phyloP scores from a whole-genome alignment of 768 basidiomycete species.

The Chalciporus piperatus region DNA sequence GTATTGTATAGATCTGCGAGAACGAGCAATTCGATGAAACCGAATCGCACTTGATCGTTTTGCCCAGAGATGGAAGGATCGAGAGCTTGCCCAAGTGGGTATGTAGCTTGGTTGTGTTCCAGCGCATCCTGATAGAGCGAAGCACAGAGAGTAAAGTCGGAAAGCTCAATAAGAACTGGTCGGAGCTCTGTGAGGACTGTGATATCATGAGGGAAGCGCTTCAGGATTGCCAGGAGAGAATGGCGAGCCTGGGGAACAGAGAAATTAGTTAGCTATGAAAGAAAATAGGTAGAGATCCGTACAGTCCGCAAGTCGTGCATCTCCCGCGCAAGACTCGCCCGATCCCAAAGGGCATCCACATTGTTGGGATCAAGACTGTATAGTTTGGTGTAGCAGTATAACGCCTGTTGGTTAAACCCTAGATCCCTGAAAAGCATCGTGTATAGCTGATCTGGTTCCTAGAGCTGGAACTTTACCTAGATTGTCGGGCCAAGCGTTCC shows the following conservation, averaged over 20 bases:
- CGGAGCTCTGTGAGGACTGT: conserved; percentile 76
- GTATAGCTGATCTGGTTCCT: conserved; percentile 55
- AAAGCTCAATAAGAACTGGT: conserved; percentile 47
- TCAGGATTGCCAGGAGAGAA: conserved; percentile 26
- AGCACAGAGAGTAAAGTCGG: conserved; percentile 63
- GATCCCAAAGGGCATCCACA: conserved; percentile 85
- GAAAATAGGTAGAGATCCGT: conserved; percentile 15
- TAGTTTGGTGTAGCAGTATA: conserved; percentile 90
- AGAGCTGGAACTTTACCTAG: conserved; percentile 48
- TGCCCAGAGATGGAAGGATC: conserved; percentile 16
- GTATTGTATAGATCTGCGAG: conserved; percentile 83
- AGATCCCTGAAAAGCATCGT: conserved; percentile 60
- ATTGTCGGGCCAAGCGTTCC: conserved; percentile 75
- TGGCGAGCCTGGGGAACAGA: conserved; percentile 22
- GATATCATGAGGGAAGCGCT: conserved; percentile 60
- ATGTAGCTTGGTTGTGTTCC: conserved; percentile 52
- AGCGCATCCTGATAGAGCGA: conserved; percentile 72
- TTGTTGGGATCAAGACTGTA: conserved; percentile 77
- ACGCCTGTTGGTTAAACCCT: conserved; percentile 77
- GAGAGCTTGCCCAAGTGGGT: conserved; percentile 42
- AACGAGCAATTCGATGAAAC: conserved; percentile 65
- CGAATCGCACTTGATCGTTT: conserved; percentile 14
- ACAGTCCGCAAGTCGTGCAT: conserved; percentile 70
- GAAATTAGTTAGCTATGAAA: not conserved
- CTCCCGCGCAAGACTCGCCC: conserved; percentile 76